Evolutionary conservation across 2,329 filamentous ascomycete genomes (phyloP).

Genomic region (Hansfordia pulvinata): DNA sequence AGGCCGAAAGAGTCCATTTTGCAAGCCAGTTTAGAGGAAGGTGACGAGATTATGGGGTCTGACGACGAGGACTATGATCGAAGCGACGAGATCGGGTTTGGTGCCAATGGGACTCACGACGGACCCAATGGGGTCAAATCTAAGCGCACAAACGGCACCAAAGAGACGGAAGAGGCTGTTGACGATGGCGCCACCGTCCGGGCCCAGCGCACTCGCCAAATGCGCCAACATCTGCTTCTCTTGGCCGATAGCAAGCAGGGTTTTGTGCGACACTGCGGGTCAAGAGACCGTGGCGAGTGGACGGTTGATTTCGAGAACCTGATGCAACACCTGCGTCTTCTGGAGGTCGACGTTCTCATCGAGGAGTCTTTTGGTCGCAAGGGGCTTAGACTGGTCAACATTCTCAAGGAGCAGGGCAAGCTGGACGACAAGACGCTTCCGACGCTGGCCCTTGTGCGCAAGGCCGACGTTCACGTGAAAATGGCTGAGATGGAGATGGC

Average conservation of each 20-base stretch:
- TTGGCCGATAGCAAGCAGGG: slow-evolving; percentile 55
- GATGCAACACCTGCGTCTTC: slow-evolving; percentile 54
- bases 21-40: slow-evolving; percentile 11
- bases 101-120: slow-evolving; percentile 13
- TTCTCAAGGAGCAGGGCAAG: slow-evolving; percentile 77
- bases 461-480: slow-evolving; percentile 71
- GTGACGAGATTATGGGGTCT: slow-evolving; percentile 15
- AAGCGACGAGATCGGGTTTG: slow-evolving; percentile 12
- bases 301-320: slow-evolving; percentile 70
- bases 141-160: slow-evolving; percentile 13
- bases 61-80: slow-evolving; percentile 21
- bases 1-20: slow-evolving; percentile 11
- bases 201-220: slow-evolving; percentile 37
- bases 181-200: slow-evolving; percentile 28
- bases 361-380: slow-evolving; percentile 62
- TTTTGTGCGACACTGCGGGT: slow-evolving; percentile 56
- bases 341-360: slow-evolving; percentile 72
- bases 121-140: slow-evolving; percentile 3
- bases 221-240: slow-evolving; percentile 61
- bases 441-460: slow-evolving; percentile 68
- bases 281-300: slow-evolving; percentile 58
- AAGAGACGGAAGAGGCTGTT: slow-evolving; percentile 33
- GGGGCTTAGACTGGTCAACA: slow-evolving; percentile 71
- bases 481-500: slow-evolving; percentile 77
- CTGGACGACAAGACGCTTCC: slow-evolving; percentile 88